These are phyloP conservation scores for Cudoniella acicularis DNA, from an alignment of 495 filamentous ascomycete genomes.

Conservation along the genomic window DNA sequence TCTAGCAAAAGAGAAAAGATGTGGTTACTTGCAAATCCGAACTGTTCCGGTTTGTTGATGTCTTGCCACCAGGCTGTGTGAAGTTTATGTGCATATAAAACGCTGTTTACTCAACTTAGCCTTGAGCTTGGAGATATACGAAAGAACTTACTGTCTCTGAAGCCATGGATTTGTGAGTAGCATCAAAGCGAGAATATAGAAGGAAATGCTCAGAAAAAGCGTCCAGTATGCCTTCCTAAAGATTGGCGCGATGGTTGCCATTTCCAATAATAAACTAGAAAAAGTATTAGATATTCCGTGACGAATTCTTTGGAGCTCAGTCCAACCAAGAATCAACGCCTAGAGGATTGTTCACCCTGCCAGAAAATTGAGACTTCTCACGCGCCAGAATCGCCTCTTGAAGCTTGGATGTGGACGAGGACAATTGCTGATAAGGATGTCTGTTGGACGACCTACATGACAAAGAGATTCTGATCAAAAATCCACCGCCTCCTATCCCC, in stretches of 20 bases:
- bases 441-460: background rate
- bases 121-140: background rate
- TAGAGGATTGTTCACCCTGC: background rate
- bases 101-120: constrained; percentile 39
- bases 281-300: background rate
- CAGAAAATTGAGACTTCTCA: background rate
- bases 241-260: constrained; percentile 19
- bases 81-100: constrained; percentile 72
- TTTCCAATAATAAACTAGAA: background rate
- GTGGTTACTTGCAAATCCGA: constrained; percentile 81
- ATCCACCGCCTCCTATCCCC: background rate
- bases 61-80: constrained; percentile 67
- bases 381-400: background rate
- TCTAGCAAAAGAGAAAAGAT: constrained; percentile 22
- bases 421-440: background rate
- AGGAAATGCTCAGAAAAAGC: constrained; percentile 31
- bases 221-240: constrained; percentile 31
- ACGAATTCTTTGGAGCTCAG: background rate
- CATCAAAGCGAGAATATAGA: constrained; percentile 40
- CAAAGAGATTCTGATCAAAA: background rate
- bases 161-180: constrained; percentile 46
- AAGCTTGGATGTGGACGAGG: background rate
- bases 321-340: background rate
- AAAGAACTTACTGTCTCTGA: constrained; percentile 53
- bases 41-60: constrained; percentile 66